Evolutionary conservation across 2,329 filamentous ascomycete species (phyloP), one percentile per base, ranked within the genome.

Genomic region (Shiraia sp.): DNA sequence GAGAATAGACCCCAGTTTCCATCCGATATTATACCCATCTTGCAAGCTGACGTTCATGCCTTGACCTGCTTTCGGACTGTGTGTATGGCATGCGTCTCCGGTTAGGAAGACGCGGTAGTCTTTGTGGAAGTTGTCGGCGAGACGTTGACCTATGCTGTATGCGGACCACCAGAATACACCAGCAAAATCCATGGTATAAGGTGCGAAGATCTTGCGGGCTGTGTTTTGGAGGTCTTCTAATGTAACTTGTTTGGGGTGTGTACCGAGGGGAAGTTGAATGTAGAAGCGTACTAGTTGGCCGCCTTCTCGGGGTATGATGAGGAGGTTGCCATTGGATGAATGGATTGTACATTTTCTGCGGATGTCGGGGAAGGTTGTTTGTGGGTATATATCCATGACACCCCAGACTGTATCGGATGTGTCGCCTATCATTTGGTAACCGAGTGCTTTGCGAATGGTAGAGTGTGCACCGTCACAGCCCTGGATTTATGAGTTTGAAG

Each of bases 41-140:
- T 85, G 82, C 45, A 86, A 63, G 10, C 75, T 73, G 23, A 79
- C 76, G 36, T 81, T 81, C 78, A 81, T 81, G 2, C 79, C 85
- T 68, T 87, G 85, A 0, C 84, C 85, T 1, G 84, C 83, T 66
- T 87, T 87, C 3, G 85, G 85, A 2, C 81, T 85, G 60, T 88
- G 85, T 0, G 85, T 88, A 53, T 79, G 61, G 73, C 82, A 85
- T 24, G 85, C 84, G 59, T 88, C 85, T 12, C 84, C 84, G 10
- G 82, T 81, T 27, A 88, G 72, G 63, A 88, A 88, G n/a, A 86
- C 79, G 12, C 81, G 77, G 45, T 82, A 72, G 32, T 79, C 74
- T 56, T 86, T 81, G 51, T 81, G 79, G 70, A 90, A 90, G 32
- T 80, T 77, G 51, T 81, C 81, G 2, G 86, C 87, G 15, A 90